Conservation (phyloP, 352 stramenopile genomes). For the Pythium grandisporangium region DNA sequence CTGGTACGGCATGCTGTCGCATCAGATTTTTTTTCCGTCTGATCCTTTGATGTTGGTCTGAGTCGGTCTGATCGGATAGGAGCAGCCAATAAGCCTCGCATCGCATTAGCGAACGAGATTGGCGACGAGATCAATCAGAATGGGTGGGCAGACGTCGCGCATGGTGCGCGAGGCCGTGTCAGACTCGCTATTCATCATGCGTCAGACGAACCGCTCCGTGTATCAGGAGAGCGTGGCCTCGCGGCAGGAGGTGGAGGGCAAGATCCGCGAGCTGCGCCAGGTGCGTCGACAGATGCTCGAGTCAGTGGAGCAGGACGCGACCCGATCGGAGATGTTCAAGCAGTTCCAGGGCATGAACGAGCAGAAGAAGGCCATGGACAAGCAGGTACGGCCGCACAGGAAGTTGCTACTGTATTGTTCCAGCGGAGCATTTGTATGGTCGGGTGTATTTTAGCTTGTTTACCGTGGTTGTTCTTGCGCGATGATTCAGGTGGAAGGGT, state of each 20-base stretch:
- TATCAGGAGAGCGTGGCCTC: conserved; percentile 55
- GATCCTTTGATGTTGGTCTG: too few relatives aligned
- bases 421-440: neutral
- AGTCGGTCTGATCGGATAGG: too few relatives aligned
- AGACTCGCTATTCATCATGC: conserved; percentile 76
- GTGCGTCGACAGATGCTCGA: conserved; percentile 58
- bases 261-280: conserved; percentile 43
- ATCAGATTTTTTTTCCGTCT: too few relatives aligned
- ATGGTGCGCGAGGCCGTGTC: conserved; percentile 71
- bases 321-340: conserved; percentile 45
- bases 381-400: conserved; percentile 21
- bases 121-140: conserved; percentile 11
- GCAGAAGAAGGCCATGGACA: conserved; percentile 61
- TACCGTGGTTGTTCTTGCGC: too few relatives aligned
- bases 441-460: neutral
- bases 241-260: conserved; percentile 44
- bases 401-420: too few relatives aligned
- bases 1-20: too few relatives aligned
- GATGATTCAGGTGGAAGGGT: conserved; percentile 60
- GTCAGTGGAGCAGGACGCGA: conserved; percentile 36
- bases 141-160: conserved; percentile 73
- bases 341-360: conserved; percentile 37
- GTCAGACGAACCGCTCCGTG: conserved; percentile 53
- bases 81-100: too few relatives aligned
- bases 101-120: too few relatives aligned